Evolutionary conservation across 176 grass and related monocot genomes (phyloP), one percentile per base, ranked within the genome.

Genomic region (Oropetium thomaeum): DNA sequence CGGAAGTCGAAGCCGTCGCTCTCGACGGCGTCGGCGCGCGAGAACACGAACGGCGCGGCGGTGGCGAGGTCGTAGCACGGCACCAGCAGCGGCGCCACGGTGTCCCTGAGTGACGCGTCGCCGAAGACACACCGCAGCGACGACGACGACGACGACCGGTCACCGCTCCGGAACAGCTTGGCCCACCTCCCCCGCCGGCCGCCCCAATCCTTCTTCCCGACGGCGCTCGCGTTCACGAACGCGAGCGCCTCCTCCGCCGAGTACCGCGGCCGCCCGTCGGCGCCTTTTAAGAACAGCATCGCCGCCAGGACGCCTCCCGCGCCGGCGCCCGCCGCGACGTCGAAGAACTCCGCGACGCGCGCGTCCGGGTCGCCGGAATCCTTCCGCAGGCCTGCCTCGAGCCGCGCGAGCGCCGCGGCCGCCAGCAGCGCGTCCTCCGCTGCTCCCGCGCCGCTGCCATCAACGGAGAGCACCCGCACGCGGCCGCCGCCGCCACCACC

Each of bases 1-100:
- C 70, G 72, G 76, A 97, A 97, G 79, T 97, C 85, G 73, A 82
- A 90, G 76, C 37, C 59, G 48, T 93, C 90, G 48, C 61, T 70
- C 90, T 93, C 90, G 73, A 93, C 77, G 29, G 93, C 90, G 82
- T 93, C 93, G 26, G 90, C 83, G 20, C 93, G 87, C 15, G 93
- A 97, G 88, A 97, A 97, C 38, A 93, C 51, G 86, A 97, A 90
- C 0, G 93, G 87, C 39, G 85, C 88, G 12, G 82, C 82, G 3
- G 88, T 90, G 67, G 83, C 75, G 68, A 90, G 74, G 79, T 97
- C 93, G 81, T 90, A 93, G 77, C 86, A 92, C 4, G 93, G 80
- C 42, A 93, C 75, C 17, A 97, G 93, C 19, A 93, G 67, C 47
- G 90, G 87, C 31, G 79, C 81, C 11, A 81, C 65, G 14, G 87